Evolutionary conservation across 129 eudicot species (phyloP).

Genomic region (Glebionis coronaria): DNA sequence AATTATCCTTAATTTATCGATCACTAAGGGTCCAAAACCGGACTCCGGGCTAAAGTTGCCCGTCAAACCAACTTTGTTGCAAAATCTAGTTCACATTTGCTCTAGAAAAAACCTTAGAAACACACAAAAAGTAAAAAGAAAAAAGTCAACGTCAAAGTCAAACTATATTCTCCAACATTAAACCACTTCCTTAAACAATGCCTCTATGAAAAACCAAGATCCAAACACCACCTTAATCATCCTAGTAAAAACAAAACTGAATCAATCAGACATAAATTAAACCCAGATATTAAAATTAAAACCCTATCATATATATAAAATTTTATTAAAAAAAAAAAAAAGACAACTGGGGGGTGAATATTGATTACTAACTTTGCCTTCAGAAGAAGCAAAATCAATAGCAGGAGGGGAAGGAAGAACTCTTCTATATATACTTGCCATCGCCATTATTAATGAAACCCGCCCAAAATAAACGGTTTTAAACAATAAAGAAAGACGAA

Average conservation of each 20-base stretch:
- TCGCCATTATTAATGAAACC: conserved; percentile 52
- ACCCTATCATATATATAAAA: conserved; percentile 2
- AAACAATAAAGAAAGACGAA: conserved; percentile 6
- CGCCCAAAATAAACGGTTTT: conserved; percentile 24
- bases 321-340: too few relatives aligned
- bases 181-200: not conserved
- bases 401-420: conserved; percentile 98
- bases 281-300: not conserved
- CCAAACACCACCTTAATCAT: conserved; percentile 13
- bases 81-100: too few relatives aligned
- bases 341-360: not conserved
- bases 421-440: conserved; percentile 84
- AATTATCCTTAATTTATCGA: too few relatives aligned
- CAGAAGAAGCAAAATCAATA: conserved; percentile 79
- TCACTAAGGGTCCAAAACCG: too few relatives aligned
- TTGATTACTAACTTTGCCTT: conserved; percentile 64
- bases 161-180: too few relatives aligned
- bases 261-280: not conserved
- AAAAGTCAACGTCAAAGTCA: too few relatives aligned
- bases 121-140: too few relatives aligned
- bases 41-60: too few relatives aligned
- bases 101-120: too few relatives aligned
- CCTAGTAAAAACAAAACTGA: not conserved
- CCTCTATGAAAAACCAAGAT: not conserved
- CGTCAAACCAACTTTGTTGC: too few relatives aligned